Base-by-base conservation (phyloP, 2,329 filamentous ascomycete genomes). In the Ceratocystis ficicola region DNA sequence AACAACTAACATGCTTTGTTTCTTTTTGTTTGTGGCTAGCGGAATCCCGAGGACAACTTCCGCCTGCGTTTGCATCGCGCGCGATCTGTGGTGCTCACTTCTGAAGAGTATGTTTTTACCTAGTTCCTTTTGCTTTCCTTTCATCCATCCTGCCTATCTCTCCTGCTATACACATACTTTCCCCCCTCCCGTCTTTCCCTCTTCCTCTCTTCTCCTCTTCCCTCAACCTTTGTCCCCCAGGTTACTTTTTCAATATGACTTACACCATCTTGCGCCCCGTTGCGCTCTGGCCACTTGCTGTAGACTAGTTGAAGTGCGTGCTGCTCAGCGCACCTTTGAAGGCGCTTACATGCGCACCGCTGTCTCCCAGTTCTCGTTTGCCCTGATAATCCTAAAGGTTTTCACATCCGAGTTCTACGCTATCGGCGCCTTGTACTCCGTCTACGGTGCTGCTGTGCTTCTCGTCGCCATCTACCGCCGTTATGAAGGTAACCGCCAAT, bases 341-440 rank as follows among this genome's bases (percentile, higher is more conserved):
- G 94, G 94, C 25, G 94, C 94, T 25, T 99, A 97, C 76, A 88
- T 96, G 73, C 89, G 94, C 68, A 99, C 94, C 0, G 92, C 93
- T 2, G 84, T 99, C 22, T 90, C 89, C 2, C 92, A 97, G 73
- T 97, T 97, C 78, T 93, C 89, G 66, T 97, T 99, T 75, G 87
- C 93, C 22, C 85, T 99, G 62, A 86, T 99, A 69, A 89, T 99
- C 64, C 84, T 96, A 70, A 96, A 95, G 78, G 95, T 99, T 75
- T 97, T 99, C 78, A 96, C 91, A 7, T 83, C 86, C 64, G 94
- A 97, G 73, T 97, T 99, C 79, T 97, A 97, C 77, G 86, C 88
- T 70, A 96, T 96, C 69, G 94, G 94, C n/a, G 94, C 94, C 5
- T 80, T 99, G 41, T 96, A 96, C 74, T 92, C 94, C 55, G 86